Evolutionary conservation across 345 rosid species (phyloP), one percentile per base, ranked within the genome.

Genomic region (Ceriops zippeliana): DNA sequence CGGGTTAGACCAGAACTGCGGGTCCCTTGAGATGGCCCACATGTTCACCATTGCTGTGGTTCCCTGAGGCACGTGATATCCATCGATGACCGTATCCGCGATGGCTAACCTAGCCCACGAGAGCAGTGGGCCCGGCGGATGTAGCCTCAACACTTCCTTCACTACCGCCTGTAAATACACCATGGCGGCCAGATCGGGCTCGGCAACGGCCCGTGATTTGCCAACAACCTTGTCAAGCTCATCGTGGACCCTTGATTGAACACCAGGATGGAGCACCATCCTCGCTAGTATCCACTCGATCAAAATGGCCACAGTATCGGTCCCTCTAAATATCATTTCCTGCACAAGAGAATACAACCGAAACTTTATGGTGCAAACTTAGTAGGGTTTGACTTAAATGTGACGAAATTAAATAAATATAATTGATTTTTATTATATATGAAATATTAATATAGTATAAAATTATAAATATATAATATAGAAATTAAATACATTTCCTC

Each of bases 271-370:
- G 15, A 81, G 83, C 42, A 84, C 89, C 85, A 92, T 83, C 77
- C 96, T 86, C 1, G 98, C 98, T 0, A 90, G 85, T 30, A 86
- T 81, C 98, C 96, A 92, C 88, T 92, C 98, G 73, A 90, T 83
- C 75, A 92, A 31, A 34, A 92, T 91, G 54, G 96, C 96, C 28
- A 92, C 92, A 0, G 98, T 90, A 66, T 90, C 98, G 16, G 95
- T 88, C 56, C 98, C 98, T 71, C 98, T 79, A 67, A 92, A 90
- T 67, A 92, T 83, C 98, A 90, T 92, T 71, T 92, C 98, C 98
- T 92, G 38, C 52, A 58, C 6, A 65, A 76, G 11, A 87, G 70
- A 76, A 56, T 9, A 56, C 59, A 4, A 13, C 28, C 59, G 10
- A 56, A 56, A 21, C 59, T 6, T 56, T 38, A 38, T 38, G 0